Evolutionary conservation across 768 basidiomycete genomes (phyloP), one percentile per base, ranked within the genome.

Genomic region (Pleurotus cornucopiae): DNA sequence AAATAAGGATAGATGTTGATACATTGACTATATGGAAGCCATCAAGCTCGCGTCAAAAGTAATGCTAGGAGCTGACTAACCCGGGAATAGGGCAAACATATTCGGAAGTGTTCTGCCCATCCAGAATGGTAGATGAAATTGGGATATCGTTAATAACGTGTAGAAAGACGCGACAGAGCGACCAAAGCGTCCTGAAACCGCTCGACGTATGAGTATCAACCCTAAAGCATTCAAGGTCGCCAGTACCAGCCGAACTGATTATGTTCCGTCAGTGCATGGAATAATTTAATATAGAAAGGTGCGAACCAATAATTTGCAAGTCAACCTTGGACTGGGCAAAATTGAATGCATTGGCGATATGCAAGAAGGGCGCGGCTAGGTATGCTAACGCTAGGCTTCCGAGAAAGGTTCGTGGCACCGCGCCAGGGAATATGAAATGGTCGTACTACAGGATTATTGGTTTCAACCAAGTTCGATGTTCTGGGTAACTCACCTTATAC

Each of bases 121-220:
- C 87, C 93, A 98, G 68, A 92, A 99, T 5, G 86, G 86, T 4
- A 95, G 66, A 66, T 98, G 97, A 65, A 97, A 98, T 65, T 96
- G 94, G 0, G 87, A 83, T 60, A 83, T 77, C 3, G 84, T 84
- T n/a, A 97, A 66, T 0, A 94, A 59, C 1, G 80, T 69, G 66
- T 87, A 96, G 62, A 82, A 76, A 13, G 77, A 63, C 12, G 83
- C 75, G 0, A 85, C 78, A 2, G 68, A 65, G 1, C 73, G 68
- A 13, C 90, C 92, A 61, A 87, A 96, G 16, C 88, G 82, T 9
- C 69, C 69, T 0, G 78, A 73, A 1, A 90, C 77, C 1, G 85
- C 82, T 40, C 82, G 79, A 45, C 86, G 76, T 20, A 98, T 67
- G 45, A 85, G 73, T 55, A 79, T 76, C 34, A 98, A 75, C 0